phyloP scores from a whole-genome alignment of 140 eudicot species.

The Senecio squalidus region DNA sequence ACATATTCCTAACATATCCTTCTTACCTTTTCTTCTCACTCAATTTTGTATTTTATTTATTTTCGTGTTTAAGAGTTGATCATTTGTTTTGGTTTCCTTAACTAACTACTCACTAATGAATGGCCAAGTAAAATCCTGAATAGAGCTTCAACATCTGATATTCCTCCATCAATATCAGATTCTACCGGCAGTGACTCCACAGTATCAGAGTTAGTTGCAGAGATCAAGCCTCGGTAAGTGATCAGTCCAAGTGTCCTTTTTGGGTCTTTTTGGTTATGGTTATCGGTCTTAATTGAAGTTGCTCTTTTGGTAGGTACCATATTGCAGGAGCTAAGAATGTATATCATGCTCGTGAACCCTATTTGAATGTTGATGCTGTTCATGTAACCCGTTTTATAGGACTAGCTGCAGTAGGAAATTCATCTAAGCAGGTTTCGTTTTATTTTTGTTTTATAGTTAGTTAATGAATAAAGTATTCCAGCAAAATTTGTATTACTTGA shows the following conservation, averaged over 20 bases:
- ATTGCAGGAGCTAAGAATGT: constrained; percentile 75
- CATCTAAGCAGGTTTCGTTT: constrained; percentile 73
- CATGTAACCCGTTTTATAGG: constrained; percentile 96
- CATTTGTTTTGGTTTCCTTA: constrained; percentile 39
- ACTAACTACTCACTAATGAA: constrained; percentile 67
- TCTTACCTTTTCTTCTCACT: background rate
- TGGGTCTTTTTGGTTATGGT: background rate
- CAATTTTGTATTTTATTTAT: background rate
- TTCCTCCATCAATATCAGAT: constrained; percentile 64
- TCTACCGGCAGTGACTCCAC: constrained; percentile 54
- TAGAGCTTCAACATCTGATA: constrained; percentile 52
- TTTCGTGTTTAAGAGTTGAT: background rate
- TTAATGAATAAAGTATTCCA: too few relatives aligned
- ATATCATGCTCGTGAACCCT: constrained; percentile 87
- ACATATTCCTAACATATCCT: constrained; percentile 96
- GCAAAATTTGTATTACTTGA: constrained; percentile 3
- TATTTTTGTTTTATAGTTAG: background rate
- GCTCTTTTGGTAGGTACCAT: constrained; percentile 61
- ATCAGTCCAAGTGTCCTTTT: constrained; percentile 2
- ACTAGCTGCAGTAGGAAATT: constrained; percentile 87
- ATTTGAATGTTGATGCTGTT: constrained; percentile 55
- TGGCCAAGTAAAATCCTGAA: constrained; percentile 86
- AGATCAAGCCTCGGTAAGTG: constrained; percentile 91
- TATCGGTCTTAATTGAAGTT: constrained; percentile 10
- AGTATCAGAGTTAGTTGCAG: constrained; percentile 80